These are phyloP conservation scores for Trapa incisa DNA, from an alignment of 345 rosid species.

Conservation along the genomic window DNA sequence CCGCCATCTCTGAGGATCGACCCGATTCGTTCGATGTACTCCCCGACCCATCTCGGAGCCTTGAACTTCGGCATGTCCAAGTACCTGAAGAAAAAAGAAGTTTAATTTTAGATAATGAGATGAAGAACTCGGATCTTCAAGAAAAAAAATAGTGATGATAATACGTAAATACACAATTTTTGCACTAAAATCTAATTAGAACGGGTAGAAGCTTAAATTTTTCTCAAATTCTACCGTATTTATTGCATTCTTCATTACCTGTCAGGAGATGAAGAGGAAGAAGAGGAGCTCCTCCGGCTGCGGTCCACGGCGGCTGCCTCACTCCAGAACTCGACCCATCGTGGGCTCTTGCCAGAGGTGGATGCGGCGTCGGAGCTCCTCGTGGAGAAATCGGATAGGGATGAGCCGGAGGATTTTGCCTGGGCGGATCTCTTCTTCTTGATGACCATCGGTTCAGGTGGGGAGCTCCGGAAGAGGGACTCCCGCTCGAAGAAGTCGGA, in stretches of 20 bases:
- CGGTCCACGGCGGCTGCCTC: conserved; percentile 76
- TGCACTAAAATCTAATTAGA: too few species aligned
- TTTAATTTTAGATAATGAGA: not conserved
- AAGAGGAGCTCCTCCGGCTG: conserved; percentile 57
- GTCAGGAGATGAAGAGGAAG: conserved; percentile 35
- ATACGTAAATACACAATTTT: too few species aligned
- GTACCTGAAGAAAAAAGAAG: conserved; percentile 15
- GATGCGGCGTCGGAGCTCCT: conserved; percentile 52
- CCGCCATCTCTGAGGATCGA: conserved; percentile 76
- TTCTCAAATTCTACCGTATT: too few species aligned
- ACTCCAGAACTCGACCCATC: conserved; percentile 99
- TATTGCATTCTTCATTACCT: not conserved
- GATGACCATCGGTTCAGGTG: conserved; percentile 28
- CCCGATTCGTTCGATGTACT: conserved; percentile 61
- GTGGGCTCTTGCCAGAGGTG: conserved; percentile 37
- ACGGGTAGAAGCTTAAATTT: too few species aligned
- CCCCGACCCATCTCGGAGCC: conserved; percentile 76
- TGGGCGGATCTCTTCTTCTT: conserved; percentile 54
- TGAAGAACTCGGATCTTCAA: not conserved
- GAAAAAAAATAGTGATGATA: too few species aligned
- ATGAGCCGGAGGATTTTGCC: conserved; percentile 36
- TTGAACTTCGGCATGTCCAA: conserved; percentile 54
- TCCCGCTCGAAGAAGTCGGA: conserved; percentile 82
- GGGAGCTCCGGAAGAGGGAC: conserved; percentile 43
- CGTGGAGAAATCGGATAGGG: conserved; percentile 34